Evolutionary conservation across 1,284 basidiomycete species (phyloP).

Genomic region (Sanghuangporus weigelae): DNA sequence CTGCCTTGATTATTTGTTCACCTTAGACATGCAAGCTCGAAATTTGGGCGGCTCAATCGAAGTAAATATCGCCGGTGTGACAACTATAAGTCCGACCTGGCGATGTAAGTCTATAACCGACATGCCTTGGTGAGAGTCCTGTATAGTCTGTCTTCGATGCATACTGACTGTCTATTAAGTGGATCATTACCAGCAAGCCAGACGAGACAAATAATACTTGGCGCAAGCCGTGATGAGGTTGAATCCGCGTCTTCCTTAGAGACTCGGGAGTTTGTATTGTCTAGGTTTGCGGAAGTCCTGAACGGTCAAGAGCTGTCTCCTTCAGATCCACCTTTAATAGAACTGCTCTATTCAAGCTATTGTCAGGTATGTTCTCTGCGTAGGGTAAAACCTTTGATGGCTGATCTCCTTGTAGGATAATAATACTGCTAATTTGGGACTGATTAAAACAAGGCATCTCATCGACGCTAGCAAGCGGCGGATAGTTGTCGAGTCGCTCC

Average conservation of each 20-base stretch:
- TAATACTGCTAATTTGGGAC: slow-evolving; percentile 18
- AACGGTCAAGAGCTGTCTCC: slow-evolving; percentile 39
- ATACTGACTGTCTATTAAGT: slow-evolving; percentile 26
- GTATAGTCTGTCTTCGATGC: background rate
- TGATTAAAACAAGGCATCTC: slow-evolving; percentile 37
- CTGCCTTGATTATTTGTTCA: slow-evolving; percentile 44
- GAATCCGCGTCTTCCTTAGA: slow-evolving; percentile 32
- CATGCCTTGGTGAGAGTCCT: background rate
- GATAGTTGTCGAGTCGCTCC: slow-evolving; percentile 33
- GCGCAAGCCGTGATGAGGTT: slow-evolving; percentile 35
- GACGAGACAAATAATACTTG: slow-evolving; percentile 36
- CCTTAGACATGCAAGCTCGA: slow-evolving; percentile 52
- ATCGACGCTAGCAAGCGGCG: slow-evolving; percentile 47
- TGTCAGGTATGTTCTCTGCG: slow-evolving; percentile 34
- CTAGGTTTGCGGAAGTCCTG: slow-evolving; percentile 50
- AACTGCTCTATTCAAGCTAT: slow-evolving; percentile 47
- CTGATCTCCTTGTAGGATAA: background rate
- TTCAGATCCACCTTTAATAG: slow-evolving; percentile 49
- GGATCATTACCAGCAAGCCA: slow-evolving; percentile 48
- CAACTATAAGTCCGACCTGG: slow-evolving; percentile 63
- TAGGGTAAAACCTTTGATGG: background rate
- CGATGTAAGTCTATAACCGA: slow-evolving; percentile 29
- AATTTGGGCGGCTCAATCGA: slow-evolving; percentile 38
- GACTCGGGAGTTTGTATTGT: slow-evolving; percentile 45
- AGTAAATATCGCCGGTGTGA: slow-evolving; percentile 51